Evolutionary conservation across 257 asterid genomes (phyloP).

Genomic region (Vinca minor): DNA sequence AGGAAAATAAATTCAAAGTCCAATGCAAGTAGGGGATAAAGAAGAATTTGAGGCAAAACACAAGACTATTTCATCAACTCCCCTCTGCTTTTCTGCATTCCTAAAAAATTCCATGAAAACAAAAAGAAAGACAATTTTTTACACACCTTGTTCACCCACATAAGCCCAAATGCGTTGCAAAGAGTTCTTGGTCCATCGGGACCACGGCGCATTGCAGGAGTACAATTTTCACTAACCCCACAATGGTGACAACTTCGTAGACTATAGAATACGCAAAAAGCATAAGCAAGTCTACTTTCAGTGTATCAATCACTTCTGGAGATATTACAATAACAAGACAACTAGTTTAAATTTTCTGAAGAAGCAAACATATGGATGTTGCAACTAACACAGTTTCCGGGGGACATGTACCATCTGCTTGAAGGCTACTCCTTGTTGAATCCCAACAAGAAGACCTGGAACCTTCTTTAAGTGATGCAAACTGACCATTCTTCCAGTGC

Average conservation of each 20-base stretch:
- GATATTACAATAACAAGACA: neutral
- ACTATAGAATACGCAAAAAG: conserved; percentile 13
- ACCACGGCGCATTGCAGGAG: conserved; percentile 41
- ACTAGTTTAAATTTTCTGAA: conserved; percentile 8
- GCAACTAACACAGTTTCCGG: conserved; percentile 24
- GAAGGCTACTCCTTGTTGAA: conserved; percentile 17
- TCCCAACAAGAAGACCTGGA: conserved; percentile 26
- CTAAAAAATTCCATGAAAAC: too few species aligned
- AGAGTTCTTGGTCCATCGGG: conserved; percentile 40
- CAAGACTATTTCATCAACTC: too few species aligned
- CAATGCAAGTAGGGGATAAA: neutral
- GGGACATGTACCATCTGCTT: conserved; percentile 18
- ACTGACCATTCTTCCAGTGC: conserved; percentile 37
- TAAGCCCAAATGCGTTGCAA: conserved; percentile 38
- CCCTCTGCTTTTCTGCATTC: too few species aligned
- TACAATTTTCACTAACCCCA: conserved; percentile 26
- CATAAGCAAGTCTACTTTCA: conserved; percentile 2
- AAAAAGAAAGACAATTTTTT: neutral
- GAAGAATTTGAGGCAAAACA: neutral
- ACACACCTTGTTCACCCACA: conserved; percentile 37
- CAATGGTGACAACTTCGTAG: conserved; percentile 29
- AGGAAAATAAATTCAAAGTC: neutral
- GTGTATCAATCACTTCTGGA: too few species aligned
- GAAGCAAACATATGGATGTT: neutral
- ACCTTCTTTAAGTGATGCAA: conserved; percentile 27